Base-by-base conservation (phyloP, 257 asterid species). In the Anisodus tanguticus region DNA sequence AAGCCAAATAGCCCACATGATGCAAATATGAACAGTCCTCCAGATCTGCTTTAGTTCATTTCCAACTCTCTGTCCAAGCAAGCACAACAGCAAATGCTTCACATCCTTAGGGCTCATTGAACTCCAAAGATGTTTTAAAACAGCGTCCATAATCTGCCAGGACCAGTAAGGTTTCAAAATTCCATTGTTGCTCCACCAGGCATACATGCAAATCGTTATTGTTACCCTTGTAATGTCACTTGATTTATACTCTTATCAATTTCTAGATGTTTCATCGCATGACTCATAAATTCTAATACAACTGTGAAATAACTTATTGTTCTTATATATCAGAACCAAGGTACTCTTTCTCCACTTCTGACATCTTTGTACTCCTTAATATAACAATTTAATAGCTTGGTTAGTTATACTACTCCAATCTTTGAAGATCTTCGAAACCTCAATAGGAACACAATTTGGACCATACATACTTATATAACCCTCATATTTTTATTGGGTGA, bases 161-260 rank as follows among this genome's bases (percentile, higher is more conserved):
- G 77, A 39, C 53, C 77, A 69, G 55, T 16, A 39, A 69, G 54
- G 31, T 69, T 53, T 69, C 54, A 16, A 13, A 47, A n/a, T 5
- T 72, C 10, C 10, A 19, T 45, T 71, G 2, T 47, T 47, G 47
- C 9, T 47, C 57, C 41, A 47, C 43, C 57, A 72, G 58, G 41
- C 43, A 47, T 47, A 47, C n/a, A 72, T 72, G 37, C 60, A 72
- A 47, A 47, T 72, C 47, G 60, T 47, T 47, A 11, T 45, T 72
- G 78, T 69, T 69, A 47, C 41, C 80, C 41, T 19, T 72, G 59
- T 47, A 53, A 72, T 72, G 59, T 72, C 59, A 54, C n/a, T 45
- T 72, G 41, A 47, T 72, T 72, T 72, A 72, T 72, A 49, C 60
- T 72, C 41, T 1, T 19, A 19, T 72, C n/a, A 4, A 72, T 72